phyloP scores from a whole-genome alignment of 768 basidiomycete genomes.

The Xerocomus brunneocitrinus region DNA sequence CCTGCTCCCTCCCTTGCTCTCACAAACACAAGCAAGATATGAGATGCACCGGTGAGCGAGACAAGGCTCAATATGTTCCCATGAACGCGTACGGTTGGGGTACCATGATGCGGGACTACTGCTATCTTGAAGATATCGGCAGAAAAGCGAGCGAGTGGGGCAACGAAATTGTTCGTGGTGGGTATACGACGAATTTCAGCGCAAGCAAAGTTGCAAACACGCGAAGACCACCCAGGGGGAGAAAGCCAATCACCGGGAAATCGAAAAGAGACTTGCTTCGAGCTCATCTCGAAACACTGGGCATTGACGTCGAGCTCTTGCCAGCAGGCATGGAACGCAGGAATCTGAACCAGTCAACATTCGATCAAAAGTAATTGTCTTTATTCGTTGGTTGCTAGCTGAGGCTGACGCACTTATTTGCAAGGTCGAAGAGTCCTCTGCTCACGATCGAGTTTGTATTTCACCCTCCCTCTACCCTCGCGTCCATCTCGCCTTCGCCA shows the following conservation, averaged over 20 bases:
- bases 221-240: slow-evolving; percentile 20
- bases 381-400: slow-evolving; percentile 8
- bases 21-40: slow-evolving; percentile 57
- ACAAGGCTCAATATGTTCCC: slow-evolving; percentile 69
- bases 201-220: slow-evolving; percentile 14
- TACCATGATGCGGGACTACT: slow-evolving; percentile 85
- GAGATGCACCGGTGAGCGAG: slow-evolving; percentile 66
- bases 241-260: slow-evolving; percentile 32
- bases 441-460: slow-evolving; percentile 74
- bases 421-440: slow-evolving; percentile 61
- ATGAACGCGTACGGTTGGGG: slow-evolving; percentile 86
- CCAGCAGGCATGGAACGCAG: slow-evolving; percentile 80
- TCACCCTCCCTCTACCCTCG: slow-evolving; percentile 49
- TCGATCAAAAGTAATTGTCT: slow-evolving; percentile 69
- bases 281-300: slow-evolving; percentile 59
- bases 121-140: slow-evolving; percentile 78
- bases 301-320: slow-evolving; percentile 72
- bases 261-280: slow-evolving; percentile 64
- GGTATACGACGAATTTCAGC: slow-evolving; percentile 36
- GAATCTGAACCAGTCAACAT: slow-evolving; percentile 74
- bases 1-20: slow-evolving; percentile 72
- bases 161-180: slow-evolving; percentile 58
- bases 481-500: slow-evolving; percentile 32
- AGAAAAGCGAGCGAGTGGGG: slow-evolving; percentile 75
- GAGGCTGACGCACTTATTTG: slow-evolving; percentile 11